phyloP scores from a whole-genome alignment of 2,329 filamentous ascomycete species.

The Apiospora hydei region DNA sequence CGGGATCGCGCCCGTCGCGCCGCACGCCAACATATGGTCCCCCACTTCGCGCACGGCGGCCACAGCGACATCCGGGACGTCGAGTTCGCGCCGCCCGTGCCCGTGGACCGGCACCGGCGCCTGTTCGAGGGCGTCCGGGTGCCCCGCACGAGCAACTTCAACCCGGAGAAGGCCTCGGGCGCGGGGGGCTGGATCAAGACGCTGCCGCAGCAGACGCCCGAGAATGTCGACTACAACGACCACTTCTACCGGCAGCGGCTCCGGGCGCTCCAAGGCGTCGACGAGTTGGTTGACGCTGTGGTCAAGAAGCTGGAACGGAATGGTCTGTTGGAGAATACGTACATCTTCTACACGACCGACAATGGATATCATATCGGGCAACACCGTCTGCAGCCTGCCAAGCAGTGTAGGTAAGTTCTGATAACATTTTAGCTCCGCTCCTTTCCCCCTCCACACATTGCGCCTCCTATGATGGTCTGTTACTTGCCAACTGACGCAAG shows the following conservation, averaged over 20 bases:
- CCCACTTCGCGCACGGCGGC: conserved; percentile 18
- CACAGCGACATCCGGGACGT: conserved; percentile 17
- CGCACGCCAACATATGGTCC: conserved; percentile 63
- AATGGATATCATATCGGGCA: conserved; percentile 68
- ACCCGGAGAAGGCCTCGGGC: conserved; percentile 49
- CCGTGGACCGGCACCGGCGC: conserved; percentile 66
- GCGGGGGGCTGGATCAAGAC: conserved; percentile 51
- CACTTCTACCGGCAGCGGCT: conserved; percentile 58
- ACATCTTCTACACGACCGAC: conserved; percentile 64
- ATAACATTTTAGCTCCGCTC: not conserved
- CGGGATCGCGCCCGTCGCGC: conserved; percentile 69
- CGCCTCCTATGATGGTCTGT: no score
- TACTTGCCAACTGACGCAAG: conserved; percentile 47
- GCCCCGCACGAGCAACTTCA: conserved; percentile 70
- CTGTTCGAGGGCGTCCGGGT: conserved; percentile 67
- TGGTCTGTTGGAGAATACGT: conserved; percentile 68
- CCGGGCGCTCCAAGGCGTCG: conserved; percentile 58
- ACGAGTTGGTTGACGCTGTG: conserved; percentile 58
- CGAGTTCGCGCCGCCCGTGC: conserved; percentile 58
- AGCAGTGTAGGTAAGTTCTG: conserved; percentile 49
- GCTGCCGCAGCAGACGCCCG: conserved; percentile 53
- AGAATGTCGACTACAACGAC: conserved; percentile 58
- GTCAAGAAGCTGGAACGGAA: conserved; percentile 51
- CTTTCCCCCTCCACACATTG: not conserved
- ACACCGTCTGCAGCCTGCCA: conserved; percentile 64